Evolutionary conservation across 1,139 yeast species (phyloP).

Genomic region (Wickerhamomyces sp.): DNA sequence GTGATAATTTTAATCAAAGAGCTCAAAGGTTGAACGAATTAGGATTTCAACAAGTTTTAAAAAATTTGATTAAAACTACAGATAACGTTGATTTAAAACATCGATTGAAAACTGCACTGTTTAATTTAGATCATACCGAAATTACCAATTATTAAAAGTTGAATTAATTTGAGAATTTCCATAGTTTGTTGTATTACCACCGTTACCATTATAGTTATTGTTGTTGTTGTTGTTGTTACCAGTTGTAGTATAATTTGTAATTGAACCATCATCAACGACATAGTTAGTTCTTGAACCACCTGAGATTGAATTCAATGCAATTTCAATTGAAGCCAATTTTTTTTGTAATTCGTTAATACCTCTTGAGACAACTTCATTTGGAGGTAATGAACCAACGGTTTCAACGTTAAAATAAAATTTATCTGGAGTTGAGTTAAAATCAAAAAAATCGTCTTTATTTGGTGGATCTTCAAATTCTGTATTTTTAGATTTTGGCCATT

Average conservation of each 20-base stretch:
- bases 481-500: constrained; percentile 90
- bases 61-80: constrained; percentile 28
- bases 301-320: constrained; percentile 63
- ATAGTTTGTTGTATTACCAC: constrained; percentile 16
- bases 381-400: constrained; percentile 84
- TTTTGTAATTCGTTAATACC: constrained; percentile 82
- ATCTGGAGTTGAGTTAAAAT: constrained; percentile 75
- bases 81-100: constrained; percentile 42
- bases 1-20: constrained; percentile 10
- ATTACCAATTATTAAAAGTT: too few relatives aligned
- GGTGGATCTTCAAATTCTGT: constrained; percentile 97
- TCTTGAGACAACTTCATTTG: constrained; percentile 81
- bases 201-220: constrained; percentile 11
- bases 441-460: constrained; percentile 80
- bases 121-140: constrained; percentile 18
- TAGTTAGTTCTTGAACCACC: constrained; percentile 43
- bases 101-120: constrained; percentile 42
- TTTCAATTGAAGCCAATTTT: constrained; percentile 84
- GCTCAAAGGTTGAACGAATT: constrained; percentile 11
- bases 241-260: constrained; percentile 10
- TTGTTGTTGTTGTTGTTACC: constrained; percentile 27
- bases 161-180: too few relatives aligned
- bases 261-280: constrained; percentile 34
- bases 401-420: constrained; percentile 86
- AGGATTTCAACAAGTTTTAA: constrained; percentile 22